A percentile compares a stretch with the other conserved stretches of the same genome.
Evolutionary conservation across 306 rosid species (phyloP).

Genomic region (Acacia crassicarpa): DNA sequence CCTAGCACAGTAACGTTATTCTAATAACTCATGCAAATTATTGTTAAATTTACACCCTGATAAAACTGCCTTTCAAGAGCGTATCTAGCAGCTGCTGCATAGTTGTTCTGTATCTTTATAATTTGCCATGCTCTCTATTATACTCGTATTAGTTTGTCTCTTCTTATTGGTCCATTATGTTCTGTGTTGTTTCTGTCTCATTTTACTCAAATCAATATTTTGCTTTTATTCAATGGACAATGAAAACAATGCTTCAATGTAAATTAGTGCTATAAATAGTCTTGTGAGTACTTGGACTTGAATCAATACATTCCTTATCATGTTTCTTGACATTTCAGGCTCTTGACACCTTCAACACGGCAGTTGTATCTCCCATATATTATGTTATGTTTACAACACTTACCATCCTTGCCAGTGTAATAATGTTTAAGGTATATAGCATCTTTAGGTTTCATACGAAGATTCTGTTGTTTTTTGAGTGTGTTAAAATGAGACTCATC

Average conservation of each 20-base stretch:
- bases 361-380: conserved; percentile 55
- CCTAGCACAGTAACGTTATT: background rate
- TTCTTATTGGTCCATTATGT: background rate
- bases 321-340: conserved; percentile 40
- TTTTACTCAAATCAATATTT: background rate
- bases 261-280: background rate
- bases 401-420: conserved; percentile 60
- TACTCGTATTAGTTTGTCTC: background rate
- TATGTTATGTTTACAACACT: conserved; percentile 62
- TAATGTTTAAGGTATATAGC: conserved; percentile 60
- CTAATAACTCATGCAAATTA: background rate
- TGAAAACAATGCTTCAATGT: background rate
- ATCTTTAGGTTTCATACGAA: background rate
- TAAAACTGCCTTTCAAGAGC: background rate
- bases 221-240: background rate
- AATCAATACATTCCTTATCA: background rate
- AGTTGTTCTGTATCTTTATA: background rate
- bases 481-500: background rate
- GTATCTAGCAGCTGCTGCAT: background rate
- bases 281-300: background rate
- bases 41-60: background rate
- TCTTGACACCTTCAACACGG: conserved; percentile 45
- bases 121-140: background rate
- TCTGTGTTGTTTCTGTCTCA: background rate
- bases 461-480: background rate